Evolutionary conservation across 306 rosid species (phyloP).

Genomic region (Datisca glomerata): DNA sequence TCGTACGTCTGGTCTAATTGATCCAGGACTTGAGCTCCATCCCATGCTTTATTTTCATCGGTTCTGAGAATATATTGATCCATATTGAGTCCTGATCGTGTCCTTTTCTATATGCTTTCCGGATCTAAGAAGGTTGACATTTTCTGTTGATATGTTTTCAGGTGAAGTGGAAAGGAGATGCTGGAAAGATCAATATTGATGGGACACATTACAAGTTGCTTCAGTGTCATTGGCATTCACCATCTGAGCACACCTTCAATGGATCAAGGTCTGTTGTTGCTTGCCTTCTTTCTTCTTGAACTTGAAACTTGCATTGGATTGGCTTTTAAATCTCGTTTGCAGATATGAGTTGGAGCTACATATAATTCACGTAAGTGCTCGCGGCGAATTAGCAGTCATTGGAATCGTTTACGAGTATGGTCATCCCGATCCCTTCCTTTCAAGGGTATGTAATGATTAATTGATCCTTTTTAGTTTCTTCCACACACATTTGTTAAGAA

Average conservation of each 20-base stretch:
- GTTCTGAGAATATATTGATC: neutral
- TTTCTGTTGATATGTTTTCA: conserved; percentile 13
- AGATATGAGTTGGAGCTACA: conserved; percentile 66
- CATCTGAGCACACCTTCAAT: conserved; percentile 66
- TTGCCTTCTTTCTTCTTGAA: neutral
- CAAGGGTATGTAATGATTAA: no score
- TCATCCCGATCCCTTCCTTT: conserved; percentile 43
- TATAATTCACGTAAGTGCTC: conserved; percentile 28
- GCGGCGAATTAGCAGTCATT: conserved; percentile 40
- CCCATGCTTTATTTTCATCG: neutral
- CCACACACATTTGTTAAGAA: no score
- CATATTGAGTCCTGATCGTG: neutral
- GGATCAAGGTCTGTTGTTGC: conserved; percentile 37
- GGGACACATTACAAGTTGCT: conserved; percentile 35
- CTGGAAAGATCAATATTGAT: conserved; percentile 44
- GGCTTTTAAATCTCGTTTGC: conserved; percentile 1
- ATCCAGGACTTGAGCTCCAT: neutral
- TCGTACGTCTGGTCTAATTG: no score
- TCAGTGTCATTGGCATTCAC: conserved; percentile 82
- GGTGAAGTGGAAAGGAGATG: conserved; percentile 55
- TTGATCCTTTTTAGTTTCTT: no score
- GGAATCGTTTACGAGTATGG: conserved; percentile 52
- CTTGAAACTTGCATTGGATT: neutral
- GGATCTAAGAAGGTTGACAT: neutral
- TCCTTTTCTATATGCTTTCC: neutral